Conservation (phyloP, 106 monocot species). For the Dendrobium chrysotoxum region DNA sequence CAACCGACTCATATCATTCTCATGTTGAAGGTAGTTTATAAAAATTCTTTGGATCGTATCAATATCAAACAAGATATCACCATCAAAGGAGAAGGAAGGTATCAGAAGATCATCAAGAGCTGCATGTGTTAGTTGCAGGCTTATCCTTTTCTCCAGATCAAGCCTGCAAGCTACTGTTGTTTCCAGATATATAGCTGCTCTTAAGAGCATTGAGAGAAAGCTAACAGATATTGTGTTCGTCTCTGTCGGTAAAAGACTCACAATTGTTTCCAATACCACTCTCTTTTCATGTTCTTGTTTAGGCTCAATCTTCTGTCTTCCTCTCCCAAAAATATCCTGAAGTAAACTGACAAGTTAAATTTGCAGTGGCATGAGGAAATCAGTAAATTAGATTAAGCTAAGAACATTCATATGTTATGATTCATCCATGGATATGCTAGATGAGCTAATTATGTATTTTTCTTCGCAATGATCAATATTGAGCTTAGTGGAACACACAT, state of each 20-base stretch:
- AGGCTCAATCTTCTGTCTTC: conserved; percentile 55
- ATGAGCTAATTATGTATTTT: no score
- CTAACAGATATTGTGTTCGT: conserved; percentile 77
- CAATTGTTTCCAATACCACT: conserved; percentile 70
- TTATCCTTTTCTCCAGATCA: conserved; percentile 77
- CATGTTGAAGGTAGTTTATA: conserved; percentile 57
- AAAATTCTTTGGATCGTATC: conserved; percentile 76
- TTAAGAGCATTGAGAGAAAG: conserved; percentile 73
- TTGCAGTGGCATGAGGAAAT: neutral
- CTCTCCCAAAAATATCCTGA: conserved; percentile 72
- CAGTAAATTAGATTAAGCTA: neutral
- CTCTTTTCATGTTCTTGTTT: conserved; percentile 83
- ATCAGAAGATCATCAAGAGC: conserved; percentile 78
- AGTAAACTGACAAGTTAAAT: no score
- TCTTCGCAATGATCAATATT: no score
- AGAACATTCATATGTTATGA: no score
- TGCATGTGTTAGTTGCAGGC: conserved; percentile 65
- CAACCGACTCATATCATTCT: conserved; percentile 17
- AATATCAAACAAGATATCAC: conserved; percentile 51
- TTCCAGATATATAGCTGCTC: conserved; percentile 66
- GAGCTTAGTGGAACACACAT: no score
- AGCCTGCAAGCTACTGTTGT: conserved; percentile 83
- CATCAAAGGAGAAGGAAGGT: conserved; percentile 47
- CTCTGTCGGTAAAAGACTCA: conserved; percentile 68
- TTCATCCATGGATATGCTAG: no score